Percentiles rank a stretch among this genome's conserved stretches.
These are phyloP conservation scores for Collybia sp. DNA, from an alignment of 768 basidiomycete species.

Conservation along the genomic window DNA sequence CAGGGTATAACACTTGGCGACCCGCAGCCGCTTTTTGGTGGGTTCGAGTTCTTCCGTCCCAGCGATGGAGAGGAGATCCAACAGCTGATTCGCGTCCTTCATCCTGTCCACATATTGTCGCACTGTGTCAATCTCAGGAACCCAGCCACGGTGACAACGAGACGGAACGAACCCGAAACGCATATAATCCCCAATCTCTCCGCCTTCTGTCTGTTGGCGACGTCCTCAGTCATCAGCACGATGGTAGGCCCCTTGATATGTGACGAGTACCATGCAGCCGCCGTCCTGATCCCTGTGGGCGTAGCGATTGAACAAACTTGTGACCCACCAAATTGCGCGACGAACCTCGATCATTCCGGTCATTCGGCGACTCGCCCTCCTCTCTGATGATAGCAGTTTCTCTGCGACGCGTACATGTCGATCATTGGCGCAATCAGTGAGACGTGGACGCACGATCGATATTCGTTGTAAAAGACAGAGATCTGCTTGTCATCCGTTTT, in stretches of 20 bases:
- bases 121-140: conserved; percentile 33
- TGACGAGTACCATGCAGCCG: conserved; percentile 80
- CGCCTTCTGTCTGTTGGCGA: conserved; percentile 76
- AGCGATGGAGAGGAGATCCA: conserved; percentile 76
- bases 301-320: too few species aligned
- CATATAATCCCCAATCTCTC: conserved; percentile 55
- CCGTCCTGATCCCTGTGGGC: conserved; percentile 76
- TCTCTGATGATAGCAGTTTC: conserved; percentile 78
- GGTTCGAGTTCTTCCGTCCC: conserved; percentile 62
- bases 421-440: not conserved
- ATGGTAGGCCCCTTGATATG: conserved; percentile 66
- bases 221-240: conserved; percentile 87
- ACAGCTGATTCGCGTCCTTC: conserved; percentile 56
- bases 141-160: not conserved
- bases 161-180: conserved; percentile 41
- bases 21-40: conserved; percentile 48
- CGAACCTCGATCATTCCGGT: conserved; percentile 89
- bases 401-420: conserved; percentile 27
- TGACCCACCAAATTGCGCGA: not conserved
- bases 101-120: conserved; percentile 79
- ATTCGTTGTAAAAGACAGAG: conserved; percentile 88
- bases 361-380: conserved; percentile 83
- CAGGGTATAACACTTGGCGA: conserved; percentile 65
- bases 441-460: conserved; percentile 55
- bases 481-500: conserved; percentile 83